Base-by-base conservation (phyloP, 106 monocot species). In the Allium sativum region DNA sequence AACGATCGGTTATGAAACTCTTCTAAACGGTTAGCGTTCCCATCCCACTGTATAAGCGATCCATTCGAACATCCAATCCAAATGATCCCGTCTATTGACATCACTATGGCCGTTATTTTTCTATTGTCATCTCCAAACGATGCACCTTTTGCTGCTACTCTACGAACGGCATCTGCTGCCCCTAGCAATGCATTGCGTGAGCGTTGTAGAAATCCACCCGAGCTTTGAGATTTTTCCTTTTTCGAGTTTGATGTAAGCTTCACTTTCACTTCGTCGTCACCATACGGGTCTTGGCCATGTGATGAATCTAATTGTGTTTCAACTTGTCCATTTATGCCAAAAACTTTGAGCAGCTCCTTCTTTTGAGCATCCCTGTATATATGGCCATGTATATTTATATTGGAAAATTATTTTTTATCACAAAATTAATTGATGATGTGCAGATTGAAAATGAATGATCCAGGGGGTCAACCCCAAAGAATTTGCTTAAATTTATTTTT, bases 21-120 rank as follows among this genome's bases (percentile, higher is more conserved):
- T 40, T 68, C 53, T 18, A 68, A n/a, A 20, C 45, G 17, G 31
- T 57, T 68, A 7, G 56, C 68, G 22, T 68, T 68, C 21, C 55
- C 68, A 57, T 68, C 68, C 68, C 68, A 68, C 21, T 68, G 68
- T 46, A 56, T 45, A 21, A 68, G 68, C 15, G 68, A 68, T 44
- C 68, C 68, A 57, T 68, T 68, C 12, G 68, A 46, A 57, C 56
- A 68, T 10, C 68, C 68, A 18, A 54, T 21, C 68, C 68, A 68
- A 21, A 68, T 57, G 9, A 46, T 46, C 40, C 68, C 68, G 12
- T 68, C 68, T n/a, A 57, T 44, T 15, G 68, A 56, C 40, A 57
- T 45, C 21, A 21, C 19, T 43, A 57, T 10, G 45, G 68, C 68
- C 43, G 41, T 18, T 22, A 46, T 57, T 57, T 54, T 68, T 10